These are phyloP conservation scores for Thraustochytrium striatum DNA, from an alignment of 352 stramenopile genomes.

Conservation along the genomic window DNA sequence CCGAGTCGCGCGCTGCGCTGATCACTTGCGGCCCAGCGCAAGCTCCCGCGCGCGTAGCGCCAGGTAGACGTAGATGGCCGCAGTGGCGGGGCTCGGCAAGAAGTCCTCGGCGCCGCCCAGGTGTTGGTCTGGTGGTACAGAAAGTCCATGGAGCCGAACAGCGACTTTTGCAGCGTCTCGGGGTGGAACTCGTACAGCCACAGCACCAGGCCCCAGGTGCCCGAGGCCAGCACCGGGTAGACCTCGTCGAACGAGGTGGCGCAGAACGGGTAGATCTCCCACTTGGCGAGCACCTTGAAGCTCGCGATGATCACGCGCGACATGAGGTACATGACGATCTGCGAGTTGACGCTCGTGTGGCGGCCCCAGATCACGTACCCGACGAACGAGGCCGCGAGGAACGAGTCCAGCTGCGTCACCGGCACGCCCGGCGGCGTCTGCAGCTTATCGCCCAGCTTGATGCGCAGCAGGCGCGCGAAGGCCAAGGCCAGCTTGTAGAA, in stretches of 20 bases:
- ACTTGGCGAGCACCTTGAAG: conserved; percentile 65
- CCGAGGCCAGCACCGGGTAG: conserved; percentile 69
- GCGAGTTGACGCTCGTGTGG: conserved; percentile 78
- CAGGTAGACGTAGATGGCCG: conserved; percentile 58
- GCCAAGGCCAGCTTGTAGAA: conserved; percentile 68
- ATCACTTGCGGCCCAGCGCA: conserved; percentile 5
- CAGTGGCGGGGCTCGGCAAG: conserved; percentile 68
- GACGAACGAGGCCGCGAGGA: neutral
- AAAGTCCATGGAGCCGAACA: conserved; percentile 79
- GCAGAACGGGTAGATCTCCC: conserved; percentile 64
- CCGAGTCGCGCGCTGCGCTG: no score
- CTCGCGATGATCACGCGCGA: conserved; percentile 67
- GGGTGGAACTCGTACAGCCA: conserved; percentile 79
- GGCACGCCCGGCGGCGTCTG: conserved; percentile 40
- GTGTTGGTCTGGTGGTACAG: conserved; percentile 75
- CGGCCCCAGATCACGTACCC: conserved; percentile 71
- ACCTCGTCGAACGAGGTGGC: conserved; percentile 67
- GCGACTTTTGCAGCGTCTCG: conserved; percentile 67
- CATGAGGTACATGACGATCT: conserved; percentile 81
- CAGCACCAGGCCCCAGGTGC: conserved; percentile 74
- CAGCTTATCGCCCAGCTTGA: conserved; percentile 14
- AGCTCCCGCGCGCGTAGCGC: conserved; percentile 22
- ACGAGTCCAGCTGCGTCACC: conserved; percentile 11
- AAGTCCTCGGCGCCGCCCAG: conserved; percentile 70
- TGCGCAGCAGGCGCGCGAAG: conserved; percentile 48